Percentiles rank a stretch among this genome's conserved stretches.
phyloP scores from a whole-genome alignment of 495 filamentous ascomycete species.

The Aspergillus biplanus region DNA sequence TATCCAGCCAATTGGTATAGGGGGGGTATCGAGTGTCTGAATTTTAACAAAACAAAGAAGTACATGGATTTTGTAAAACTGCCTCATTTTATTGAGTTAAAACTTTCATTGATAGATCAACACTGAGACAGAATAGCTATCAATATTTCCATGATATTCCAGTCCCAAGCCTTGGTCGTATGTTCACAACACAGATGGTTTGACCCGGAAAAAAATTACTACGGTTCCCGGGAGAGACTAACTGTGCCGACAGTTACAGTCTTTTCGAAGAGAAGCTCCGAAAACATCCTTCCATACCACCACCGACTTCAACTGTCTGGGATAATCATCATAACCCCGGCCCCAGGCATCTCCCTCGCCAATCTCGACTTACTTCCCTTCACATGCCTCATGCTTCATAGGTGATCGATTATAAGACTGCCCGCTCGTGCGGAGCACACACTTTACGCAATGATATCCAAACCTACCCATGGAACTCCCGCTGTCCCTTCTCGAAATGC shows the following conservation, averaged over 20 bases:
- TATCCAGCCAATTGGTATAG: no score
- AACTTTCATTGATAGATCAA: no score
- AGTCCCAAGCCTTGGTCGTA: not conserved
- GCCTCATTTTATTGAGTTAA: no score
- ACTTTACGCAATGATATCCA: constrained; percentile 37
- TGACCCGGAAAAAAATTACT: constrained; percentile 19
- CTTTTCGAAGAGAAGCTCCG: constrained; percentile 20
- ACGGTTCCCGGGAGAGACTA: constrained; percentile 32
- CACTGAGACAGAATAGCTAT: no score
- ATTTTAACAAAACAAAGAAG: no score
- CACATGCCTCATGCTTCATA: constrained; percentile 14
- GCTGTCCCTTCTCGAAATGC: constrained; percentile 51
- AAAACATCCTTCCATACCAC: constrained; percentile 7
- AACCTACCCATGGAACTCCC: constrained; percentile 34
- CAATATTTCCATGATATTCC: no score
- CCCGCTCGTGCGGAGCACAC: constrained; percentile 33
- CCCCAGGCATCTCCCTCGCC: not conserved
- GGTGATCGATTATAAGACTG: constrained; percentile 13
- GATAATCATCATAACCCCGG: not conserved
- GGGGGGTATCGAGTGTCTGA: no score
- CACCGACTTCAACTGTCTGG: constrained; percentile 11
- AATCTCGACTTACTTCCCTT: not conserved
- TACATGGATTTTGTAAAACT: no score
- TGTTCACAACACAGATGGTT: constrained; percentile 10
- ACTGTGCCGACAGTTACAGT: constrained; percentile 19